Conservation (phyloP, 1,139 yeast species). For the Diutina sp. region DNA sequence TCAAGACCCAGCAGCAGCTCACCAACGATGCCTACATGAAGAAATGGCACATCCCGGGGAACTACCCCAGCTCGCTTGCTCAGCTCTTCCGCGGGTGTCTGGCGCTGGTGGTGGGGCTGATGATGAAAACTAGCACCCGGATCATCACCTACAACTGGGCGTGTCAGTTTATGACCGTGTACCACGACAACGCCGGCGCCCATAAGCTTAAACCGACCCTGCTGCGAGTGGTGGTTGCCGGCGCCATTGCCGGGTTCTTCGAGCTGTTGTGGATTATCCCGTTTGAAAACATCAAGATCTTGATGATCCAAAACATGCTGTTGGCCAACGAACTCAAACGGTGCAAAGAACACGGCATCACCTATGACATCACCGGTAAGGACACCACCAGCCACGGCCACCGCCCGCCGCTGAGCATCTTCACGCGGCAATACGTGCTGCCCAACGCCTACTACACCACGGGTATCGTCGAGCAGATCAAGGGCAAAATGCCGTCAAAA, state of each 20-base stretch:
- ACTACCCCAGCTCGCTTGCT: conserved; percentile 24
- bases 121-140: conserved; percentile 60
- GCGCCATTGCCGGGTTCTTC: conserved; percentile 68
- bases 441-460: conserved; percentile 32
- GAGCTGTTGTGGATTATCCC: conserved; percentile 84
- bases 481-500: conserved; percentile 14
- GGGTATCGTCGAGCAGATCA: conserved; percentile 19
- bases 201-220: conserved; percentile 40
- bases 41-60: conserved; percentile 23
- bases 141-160: conserved; percentile 68
- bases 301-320: conserved; percentile 63
- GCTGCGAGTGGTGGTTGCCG: conserved; percentile 70
- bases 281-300: conserved; percentile 76
- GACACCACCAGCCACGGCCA: conserved; percentile 12
- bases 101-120: conserved; percentile 67
- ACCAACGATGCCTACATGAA: conserved; percentile 29
- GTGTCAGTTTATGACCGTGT: conserved; percentile 60
- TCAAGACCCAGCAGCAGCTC: conserved; percentile 65
- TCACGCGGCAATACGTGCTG: conserved; percentile 26
- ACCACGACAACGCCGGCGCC: conserved; percentile 14
- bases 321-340: conserved; percentile 22
- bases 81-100: conserved; percentile 63
- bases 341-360: conserved; percentile 9
- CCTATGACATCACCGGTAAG: conserved; percentile 14
- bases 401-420: conserved; percentile 13